These are phyloP conservation scores for Aspergillus hortae DNA, from an alignment of 2,329 filamentous ascomycete genomes.

Conservation along the genomic window DNA sequence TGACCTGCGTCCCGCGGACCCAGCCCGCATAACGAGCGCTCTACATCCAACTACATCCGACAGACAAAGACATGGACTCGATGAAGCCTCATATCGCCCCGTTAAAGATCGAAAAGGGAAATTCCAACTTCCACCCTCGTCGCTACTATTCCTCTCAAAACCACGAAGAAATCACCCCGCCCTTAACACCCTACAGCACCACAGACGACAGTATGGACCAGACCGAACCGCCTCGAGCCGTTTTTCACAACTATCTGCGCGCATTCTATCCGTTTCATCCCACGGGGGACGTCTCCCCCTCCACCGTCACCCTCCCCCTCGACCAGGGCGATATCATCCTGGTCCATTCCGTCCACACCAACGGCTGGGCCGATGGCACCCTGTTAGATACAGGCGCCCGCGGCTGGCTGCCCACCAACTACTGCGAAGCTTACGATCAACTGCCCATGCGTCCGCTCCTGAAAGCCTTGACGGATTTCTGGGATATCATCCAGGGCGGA, in stretches of 20 bases:
- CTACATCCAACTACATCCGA: conserved; percentile 1
- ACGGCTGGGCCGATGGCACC: conserved; percentile 97
- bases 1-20: conserved; percentile 21
- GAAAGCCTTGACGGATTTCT: conserved; percentile 83
- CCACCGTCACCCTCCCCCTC: conserved; percentile 82
- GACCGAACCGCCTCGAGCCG: conserved; percentile 50
- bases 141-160: conserved; percentile 24
- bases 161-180: conserved; percentile 66
- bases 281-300: conserved; percentile 69
- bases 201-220: conserved; percentile 55
- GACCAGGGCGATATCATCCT: conserved; percentile 89
- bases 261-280: conserved; percentile 93
- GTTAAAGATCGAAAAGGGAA: conserved; percentile 36
- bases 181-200: conserved; percentile 64
- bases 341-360: conserved; percentile 94
- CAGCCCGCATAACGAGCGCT: conserved; percentile 1
- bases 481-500: conserved; percentile 81
- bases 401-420: conserved; percentile 97
- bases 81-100: conserved; percentile 36
- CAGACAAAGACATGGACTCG: conserved; percentile 27
- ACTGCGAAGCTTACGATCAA: conserved; percentile 92
- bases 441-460: conserved; percentile 80
- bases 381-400: conserved; percentile 78
- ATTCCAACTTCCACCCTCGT: conserved; percentile 21
- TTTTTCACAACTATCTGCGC: conserved; percentile 91